Conservation (phyloP, 768 basidiomycete species). For the Mycena albidolilacea region DNA sequence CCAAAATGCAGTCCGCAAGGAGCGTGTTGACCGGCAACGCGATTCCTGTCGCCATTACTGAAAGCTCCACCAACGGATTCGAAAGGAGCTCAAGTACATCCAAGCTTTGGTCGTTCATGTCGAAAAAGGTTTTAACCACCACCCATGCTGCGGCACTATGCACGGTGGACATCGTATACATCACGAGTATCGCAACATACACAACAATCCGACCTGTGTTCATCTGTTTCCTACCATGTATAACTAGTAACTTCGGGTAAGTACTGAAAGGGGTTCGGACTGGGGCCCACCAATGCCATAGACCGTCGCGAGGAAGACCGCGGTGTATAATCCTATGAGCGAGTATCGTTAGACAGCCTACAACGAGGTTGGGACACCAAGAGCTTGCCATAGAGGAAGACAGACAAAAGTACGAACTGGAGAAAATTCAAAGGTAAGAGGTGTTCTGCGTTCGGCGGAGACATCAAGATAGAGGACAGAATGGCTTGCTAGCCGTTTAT, state of each 20-base stretch:
- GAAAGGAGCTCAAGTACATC: not conserved
- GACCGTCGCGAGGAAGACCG: constrained; percentile 1
- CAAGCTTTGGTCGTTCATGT: not conserved
- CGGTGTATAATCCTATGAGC: not conserved
- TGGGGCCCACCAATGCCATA: not conserved
- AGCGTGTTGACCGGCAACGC: not conserved
- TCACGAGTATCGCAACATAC: not conserved
- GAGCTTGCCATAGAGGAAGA: not conserved
- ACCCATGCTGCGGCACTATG: not conserved
- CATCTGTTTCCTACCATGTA: not conserved
- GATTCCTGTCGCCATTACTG: not conserved
- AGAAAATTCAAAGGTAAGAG: not conserved
- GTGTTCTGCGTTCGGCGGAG: no score
- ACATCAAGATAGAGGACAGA: no score
- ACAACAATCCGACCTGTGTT: not conserved
- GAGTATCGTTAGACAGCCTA: not conserved
- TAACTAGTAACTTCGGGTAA: not conserved
- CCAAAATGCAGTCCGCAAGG: not conserved
- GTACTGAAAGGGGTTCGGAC: not conserved
- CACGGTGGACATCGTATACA: not conserved
- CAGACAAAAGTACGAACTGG: not conserved
- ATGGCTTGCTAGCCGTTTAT: no score
- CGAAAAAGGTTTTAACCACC: not conserved
- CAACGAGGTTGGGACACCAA: not conserved
- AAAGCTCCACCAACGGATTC: not conserved